Evolutionary conservation across 1,284 basidiomycete genomes (phyloP).

Genomic region (Athelia psychrophila): DNA sequence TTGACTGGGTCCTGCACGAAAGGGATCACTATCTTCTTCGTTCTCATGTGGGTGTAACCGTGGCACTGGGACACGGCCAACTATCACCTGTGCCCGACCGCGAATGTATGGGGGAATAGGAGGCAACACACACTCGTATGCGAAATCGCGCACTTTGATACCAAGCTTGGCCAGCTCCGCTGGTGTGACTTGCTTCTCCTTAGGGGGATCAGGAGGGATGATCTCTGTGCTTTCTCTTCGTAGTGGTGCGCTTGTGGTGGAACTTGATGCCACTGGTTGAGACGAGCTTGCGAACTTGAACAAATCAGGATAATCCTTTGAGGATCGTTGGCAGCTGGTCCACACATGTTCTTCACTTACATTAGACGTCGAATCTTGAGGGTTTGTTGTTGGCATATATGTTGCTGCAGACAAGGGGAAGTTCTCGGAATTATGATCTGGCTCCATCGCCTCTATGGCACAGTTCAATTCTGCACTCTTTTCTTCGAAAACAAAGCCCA

Average conservation of each 20-base stretch:
- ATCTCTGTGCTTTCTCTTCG: constrained; percentile 16
- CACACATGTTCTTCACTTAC: constrained; percentile 26
- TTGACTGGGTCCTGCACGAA: neutral
- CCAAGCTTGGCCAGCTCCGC: constrained; percentile 41
- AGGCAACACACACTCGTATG: constrained; percentile 61
- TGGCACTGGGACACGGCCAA: constrained; percentile 34
- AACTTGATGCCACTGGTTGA: neutral
- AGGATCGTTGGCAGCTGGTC: constrained; percentile 21
- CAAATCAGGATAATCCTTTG: constrained; percentile 22
- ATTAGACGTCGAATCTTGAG: constrained; percentile 10
- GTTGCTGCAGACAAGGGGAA: constrained; percentile 9
- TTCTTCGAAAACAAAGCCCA: constrained; percentile 3
- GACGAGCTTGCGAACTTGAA: constrained; percentile 15
- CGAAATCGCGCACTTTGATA: constrained; percentile 72
- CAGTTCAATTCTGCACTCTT: neutral
- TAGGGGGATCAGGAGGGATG: constrained; percentile 10
- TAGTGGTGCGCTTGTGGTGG: constrained; percentile 7
- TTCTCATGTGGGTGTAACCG: constrained; percentile 30
- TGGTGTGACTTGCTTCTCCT: constrained; percentile 31
- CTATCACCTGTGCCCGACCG: constrained; percentile 40
- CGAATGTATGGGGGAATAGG: constrained; percentile 48
- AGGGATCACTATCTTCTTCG: constrained; percentile 22
- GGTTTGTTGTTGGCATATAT: neutral
- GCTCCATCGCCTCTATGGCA: constrained; percentile 5
- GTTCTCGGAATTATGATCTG: constrained; percentile 11